These are phyloP conservation scores for Claviceps monticola DNA, from an alignment of 2,329 filamentous ascomycete genomes.

Conservation along the genomic window DNA sequence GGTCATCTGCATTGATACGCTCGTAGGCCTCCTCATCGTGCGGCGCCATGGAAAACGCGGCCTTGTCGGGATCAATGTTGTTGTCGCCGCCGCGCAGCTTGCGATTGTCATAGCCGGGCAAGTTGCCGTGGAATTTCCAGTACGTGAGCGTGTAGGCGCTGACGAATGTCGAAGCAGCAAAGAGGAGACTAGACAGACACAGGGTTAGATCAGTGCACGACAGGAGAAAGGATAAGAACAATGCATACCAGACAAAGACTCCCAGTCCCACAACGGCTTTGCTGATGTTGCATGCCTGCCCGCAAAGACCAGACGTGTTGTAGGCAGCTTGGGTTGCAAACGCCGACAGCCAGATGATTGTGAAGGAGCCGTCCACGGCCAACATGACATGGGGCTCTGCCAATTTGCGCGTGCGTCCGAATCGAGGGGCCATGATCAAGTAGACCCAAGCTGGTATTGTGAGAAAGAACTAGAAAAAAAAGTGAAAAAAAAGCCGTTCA, in stretches of 20 bases:
- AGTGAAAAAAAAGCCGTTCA: not conserved
- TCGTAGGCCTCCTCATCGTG: constrained; percentile 53
- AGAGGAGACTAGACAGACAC: constrained; percentile 34
- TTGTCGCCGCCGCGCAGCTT: constrained; percentile 25
- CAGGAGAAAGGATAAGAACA: not conserved
- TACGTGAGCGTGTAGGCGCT: constrained; percentile 48
- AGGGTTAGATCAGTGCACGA: not conserved
- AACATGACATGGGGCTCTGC: constrained; percentile 50
- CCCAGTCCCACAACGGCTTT: constrained; percentile 49
- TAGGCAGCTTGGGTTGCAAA: constrained; percentile 53
- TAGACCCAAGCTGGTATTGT: constrained; percentile 51
- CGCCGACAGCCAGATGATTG: constrained; percentile 51
- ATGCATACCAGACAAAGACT: constrained; percentile 46
- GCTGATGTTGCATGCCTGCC: constrained; percentile 42
- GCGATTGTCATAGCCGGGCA: constrained; percentile 46
- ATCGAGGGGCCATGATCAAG: constrained; percentile 50
- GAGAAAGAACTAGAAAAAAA: constrained; percentile 42
- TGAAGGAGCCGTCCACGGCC: constrained; percentile 41
- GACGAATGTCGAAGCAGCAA: constrained; percentile 36
- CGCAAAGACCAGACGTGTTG: constrained; percentile 42
- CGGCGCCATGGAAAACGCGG: constrained; percentile 53
- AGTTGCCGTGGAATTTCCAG: constrained; percentile 45
- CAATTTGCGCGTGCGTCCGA: constrained; percentile 44
- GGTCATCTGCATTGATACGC: constrained; percentile 43
- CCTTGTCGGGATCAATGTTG: constrained; percentile 55